phyloP scores from a whole-genome alignment of 2,329 filamentous ascomycete genomes.

The Fusarium sp. region DNA sequence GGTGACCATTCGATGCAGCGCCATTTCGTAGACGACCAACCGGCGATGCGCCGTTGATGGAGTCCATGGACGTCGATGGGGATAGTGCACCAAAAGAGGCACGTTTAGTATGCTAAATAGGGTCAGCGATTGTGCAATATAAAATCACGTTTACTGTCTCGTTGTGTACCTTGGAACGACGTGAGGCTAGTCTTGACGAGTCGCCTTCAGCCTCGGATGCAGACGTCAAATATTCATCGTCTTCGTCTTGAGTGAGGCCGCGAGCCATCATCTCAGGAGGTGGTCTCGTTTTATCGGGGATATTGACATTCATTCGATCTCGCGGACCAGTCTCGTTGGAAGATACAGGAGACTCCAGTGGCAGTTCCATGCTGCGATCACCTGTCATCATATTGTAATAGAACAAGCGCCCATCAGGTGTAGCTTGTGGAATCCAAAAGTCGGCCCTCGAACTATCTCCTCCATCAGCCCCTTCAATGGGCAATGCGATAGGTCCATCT shows the following conservation, averaged over 20 bases:
- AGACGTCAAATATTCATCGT: conserved; percentile 87
- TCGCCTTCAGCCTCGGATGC: conserved; percentile 87
- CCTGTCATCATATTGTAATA: conserved; percentile 99
- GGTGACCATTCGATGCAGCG: conserved; percentile 57
- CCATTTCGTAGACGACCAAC: conserved; percentile 68
- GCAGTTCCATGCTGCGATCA: conserved; percentile 93
- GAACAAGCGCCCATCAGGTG: conserved; percentile 89
- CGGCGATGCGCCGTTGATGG: conserved; percentile 77
- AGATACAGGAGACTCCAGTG: conserved; percentile 87
- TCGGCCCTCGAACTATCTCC: conserved; percentile 84
- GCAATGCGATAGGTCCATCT: conserved; percentile 69
- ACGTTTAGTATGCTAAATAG: conserved; percentile 67
- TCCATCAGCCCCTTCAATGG: conserved; percentile 73
- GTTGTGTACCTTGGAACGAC: conserved; percentile 72
- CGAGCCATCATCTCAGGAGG: conserved; percentile 92
- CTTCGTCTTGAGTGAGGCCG: conserved; percentile 84
- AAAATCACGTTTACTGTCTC: background rate
- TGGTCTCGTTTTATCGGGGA: conserved; percentile 89
- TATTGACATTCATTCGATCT: conserved; percentile 87
- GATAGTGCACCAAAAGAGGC: conserved; percentile 80
- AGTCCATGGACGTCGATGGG: conserved; percentile 91
- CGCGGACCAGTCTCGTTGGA: conserved; percentile 84
- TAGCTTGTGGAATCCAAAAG: conserved; percentile 99
- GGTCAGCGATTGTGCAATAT: conserved; percentile 19
- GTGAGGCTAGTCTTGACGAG: conserved; percentile 73